Evolutionary conservation across 176 grass and related monocot species (phyloP).

Genomic region (Hsuehochloa calcarea): DNA sequence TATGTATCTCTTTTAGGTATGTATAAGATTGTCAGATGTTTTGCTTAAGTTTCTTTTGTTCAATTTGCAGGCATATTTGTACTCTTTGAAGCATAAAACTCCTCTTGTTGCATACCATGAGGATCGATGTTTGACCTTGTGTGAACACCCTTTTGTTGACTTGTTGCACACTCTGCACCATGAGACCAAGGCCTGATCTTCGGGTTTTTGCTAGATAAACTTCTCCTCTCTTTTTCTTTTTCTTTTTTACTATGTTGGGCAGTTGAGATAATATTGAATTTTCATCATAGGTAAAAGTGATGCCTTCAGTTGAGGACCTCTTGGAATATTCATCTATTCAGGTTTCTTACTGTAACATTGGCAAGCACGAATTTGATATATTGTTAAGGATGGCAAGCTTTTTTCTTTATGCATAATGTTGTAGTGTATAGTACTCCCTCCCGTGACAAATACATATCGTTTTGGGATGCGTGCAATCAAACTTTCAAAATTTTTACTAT

Average conservation of each 20-base stretch:
- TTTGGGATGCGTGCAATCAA: too few species aligned
- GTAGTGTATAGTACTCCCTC: not conserved
- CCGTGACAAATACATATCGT: too few species aligned
- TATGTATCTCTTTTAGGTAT: not conserved
- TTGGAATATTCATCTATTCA: constrained; percentile 68
- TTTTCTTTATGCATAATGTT: not conserved
- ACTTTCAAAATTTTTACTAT: too few species aligned
- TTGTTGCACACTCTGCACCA: constrained; percentile 57
- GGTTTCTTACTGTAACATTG: constrained; percentile 44
- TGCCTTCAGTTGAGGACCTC: constrained; percentile 71
- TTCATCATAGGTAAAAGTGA: constrained; percentile 56
- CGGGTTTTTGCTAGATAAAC: constrained; percentile 3
- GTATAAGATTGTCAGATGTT: not conserved
- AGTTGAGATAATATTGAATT: constrained; percentile 7
- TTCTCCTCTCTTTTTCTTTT: constrained; percentile 5
- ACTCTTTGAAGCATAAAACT: constrained; percentile 77
- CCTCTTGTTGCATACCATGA: constrained; percentile 67
- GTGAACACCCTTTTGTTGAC: constrained; percentile 69
- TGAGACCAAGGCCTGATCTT: constrained; percentile 66
- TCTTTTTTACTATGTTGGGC: constrained; percentile 1
- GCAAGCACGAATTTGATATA: constrained; percentile 5
- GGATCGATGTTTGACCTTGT: constrained; percentile 75
- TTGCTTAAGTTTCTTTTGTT: not conserved
- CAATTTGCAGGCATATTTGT: constrained; percentile 66
- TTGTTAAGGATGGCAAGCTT: not conserved